Base-by-base conservation (phyloP, 441 rosid genomes). In the Theobroma grandiflorum region DNA sequence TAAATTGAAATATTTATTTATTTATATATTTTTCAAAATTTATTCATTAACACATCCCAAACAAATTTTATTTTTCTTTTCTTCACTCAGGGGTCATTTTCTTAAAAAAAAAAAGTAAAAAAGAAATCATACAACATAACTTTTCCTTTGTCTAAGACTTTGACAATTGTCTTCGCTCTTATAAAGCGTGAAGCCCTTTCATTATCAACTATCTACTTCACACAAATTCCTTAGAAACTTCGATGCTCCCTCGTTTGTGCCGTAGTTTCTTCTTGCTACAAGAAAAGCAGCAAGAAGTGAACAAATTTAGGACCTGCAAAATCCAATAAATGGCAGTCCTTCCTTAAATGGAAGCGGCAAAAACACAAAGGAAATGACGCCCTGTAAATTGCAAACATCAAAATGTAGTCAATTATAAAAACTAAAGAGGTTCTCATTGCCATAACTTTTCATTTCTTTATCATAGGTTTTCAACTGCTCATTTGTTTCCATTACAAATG, bases 401-500 rank as follows among this genome's bases (percentile, higher is more conserved):
- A 8, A 49, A 31, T 2, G 4, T 8, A 47, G 14, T 45, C 49
- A 8, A 8, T 45, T 6, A 45, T 45, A 2, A 8, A 40, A 40
- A 3, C 6, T 3, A 6, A 40, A 45, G 8, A 45, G 49, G 49
- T 8, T 6, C 49, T 45, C 49, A 6, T 45, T 40, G 1, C 18
- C 47, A 8, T 8, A 45, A 2, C 2, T 22, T 69, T 26, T 69
- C 38, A 26, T 6, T 69, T 69, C 73, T 15, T 26, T 15, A 16
- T 50, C 72, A 9, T 2, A 42, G 37, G 31, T 68, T 43, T 70
- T 9, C 75, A 72, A 52, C 63, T 72, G 45, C 63, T 53, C 47
- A n/a, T 72, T 72, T 72, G 75, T 72, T 53, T 37, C 20, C 11
- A 50, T 45, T 70, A 66, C 33, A 14, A 18, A 6, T 8, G 8